Percentiles rank a stretch among this genome's conserved stretches.
These are phyloP conservation scores for Allodekkera sacchari DNA, from an alignment of 805 yeast genomes.

Conservation along the genomic window DNA sequence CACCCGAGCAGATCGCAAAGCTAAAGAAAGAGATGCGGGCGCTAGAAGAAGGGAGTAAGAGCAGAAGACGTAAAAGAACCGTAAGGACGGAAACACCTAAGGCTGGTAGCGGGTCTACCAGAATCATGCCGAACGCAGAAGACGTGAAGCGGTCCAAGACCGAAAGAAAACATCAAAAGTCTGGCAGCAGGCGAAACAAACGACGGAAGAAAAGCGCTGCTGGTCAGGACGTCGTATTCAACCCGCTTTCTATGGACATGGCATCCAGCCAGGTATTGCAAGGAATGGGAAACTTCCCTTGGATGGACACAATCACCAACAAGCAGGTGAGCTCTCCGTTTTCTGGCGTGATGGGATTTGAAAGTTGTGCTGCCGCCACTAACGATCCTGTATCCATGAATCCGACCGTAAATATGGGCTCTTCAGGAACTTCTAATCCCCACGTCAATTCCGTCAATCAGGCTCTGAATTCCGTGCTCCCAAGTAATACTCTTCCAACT, in stretches of 20 bases:
- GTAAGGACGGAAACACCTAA: background rate
- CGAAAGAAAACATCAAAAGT: background rate
- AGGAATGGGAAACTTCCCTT: too few species aligned
- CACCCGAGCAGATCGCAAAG: conserved; percentile 26
- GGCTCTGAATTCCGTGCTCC: too few species aligned
- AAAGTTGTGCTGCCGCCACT: too few species aligned
- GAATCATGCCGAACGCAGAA: background rate
- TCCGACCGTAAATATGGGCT: too few species aligned
- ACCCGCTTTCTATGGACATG: conserved; percentile 20
- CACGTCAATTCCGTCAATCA: too few species aligned
- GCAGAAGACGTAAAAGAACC: conserved; percentile 28
- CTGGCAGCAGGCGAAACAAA: background rate
- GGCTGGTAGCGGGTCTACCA: background rate
- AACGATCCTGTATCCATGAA: too few species aligned
- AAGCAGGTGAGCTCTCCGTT: too few species aligned
- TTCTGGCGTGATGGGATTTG: too few species aligned
- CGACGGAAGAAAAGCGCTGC: background rate
- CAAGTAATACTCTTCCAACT: too few species aligned
- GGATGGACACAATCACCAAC: conserved; percentile 1
- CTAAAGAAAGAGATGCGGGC: conserved; percentile 30
- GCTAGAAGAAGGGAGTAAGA: conserved; percentile 33
- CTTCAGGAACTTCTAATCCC: too few species aligned
- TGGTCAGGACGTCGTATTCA: conserved; percentile 17
- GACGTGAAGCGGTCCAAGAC: background rate
- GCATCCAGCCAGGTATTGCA: conserved; percentile 3